Percentiles rank a stretch among this genome's conserved stretches.
Evolutionary conservation across 2,329 filamentous ascomycete species (phyloP).

Genomic region (Curvularia verruculosa): DNA sequence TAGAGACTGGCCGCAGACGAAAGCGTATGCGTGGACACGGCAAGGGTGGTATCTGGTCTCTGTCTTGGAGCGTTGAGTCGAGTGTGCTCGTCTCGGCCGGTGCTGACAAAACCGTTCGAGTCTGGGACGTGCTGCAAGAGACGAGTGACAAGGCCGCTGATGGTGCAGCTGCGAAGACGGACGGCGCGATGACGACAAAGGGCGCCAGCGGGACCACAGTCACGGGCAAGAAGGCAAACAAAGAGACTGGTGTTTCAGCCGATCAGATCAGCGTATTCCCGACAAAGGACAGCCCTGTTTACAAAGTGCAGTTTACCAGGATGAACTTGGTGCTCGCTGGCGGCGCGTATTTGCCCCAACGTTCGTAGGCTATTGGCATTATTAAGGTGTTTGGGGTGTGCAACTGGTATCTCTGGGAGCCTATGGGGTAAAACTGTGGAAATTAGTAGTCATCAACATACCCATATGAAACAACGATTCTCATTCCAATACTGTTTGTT

Average conservation of each 20-base stretch:
- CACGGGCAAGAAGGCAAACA: slow-evolving; percentile 71
- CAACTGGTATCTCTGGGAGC: background rate
- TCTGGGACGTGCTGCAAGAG: slow-evolving; percentile 87
- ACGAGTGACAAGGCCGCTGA: slow-evolving; percentile 62
- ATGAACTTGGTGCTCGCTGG: slow-evolving; percentile 94
- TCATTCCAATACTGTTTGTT: slow-evolving; percentile 1
- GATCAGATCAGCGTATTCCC: slow-evolving; percentile 95
- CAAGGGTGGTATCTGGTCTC: slow-evolving; percentile 89
- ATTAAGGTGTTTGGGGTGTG: background rate
- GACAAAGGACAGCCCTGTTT: slow-evolving; percentile 94
- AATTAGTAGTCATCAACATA: slow-evolving; percentile 7
- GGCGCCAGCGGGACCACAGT: slow-evolving; percentile 55
- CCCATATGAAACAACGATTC: slow-evolving; percentile 5
- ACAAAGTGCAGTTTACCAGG: slow-evolving; percentile 89
- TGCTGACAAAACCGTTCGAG: slow-evolving; percentile 87
- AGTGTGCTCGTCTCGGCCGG: slow-evolving; percentile 88
- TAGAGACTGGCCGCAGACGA: slow-evolving; percentile 81
- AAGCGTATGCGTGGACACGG: slow-evolving; percentile 95
- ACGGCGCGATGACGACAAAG: slow-evolving; percentile 59
- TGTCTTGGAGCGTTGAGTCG: slow-evolving; percentile 93
- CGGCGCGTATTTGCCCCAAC: slow-evolving; percentile 66
- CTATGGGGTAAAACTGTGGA: slow-evolving; percentile 2
- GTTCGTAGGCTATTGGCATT: slow-evolving; percentile 6
- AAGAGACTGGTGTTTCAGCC: slow-evolving; percentile 86
- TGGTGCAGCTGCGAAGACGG: slow-evolving; percentile 56